Base-by-base conservation (phyloP, 2,329 filamentous ascomycete species). In the Alternaria incomplexa region DNA sequence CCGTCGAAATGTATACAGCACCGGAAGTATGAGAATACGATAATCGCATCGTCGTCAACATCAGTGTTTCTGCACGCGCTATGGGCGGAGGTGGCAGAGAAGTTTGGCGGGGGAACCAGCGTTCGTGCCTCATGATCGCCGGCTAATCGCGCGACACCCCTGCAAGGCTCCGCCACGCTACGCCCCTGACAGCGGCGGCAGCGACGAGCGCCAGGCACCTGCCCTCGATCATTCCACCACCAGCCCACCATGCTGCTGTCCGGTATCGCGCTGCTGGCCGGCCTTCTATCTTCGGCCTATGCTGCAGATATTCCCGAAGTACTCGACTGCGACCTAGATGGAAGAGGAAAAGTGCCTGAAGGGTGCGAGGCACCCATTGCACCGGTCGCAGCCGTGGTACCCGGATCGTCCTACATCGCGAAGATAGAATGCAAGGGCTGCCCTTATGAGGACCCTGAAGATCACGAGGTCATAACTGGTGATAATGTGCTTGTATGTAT, bases 351-450 rank as follows among this genome's bases (percentile, higher is more conserved):
- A 44, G 56, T 22, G 56, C 60, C 48, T 25, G 55, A 70, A 20
- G 61, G 66, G 22, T 78, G 77, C 58, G 52, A 64, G 22, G 60
- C 68, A 12, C 74, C 73, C 28, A 62, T 77, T 20, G 64, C 71
- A 36, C 43, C 67, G 25, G 66, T 77, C 23, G 70, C 75, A 7
- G 65, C 68, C 15, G 59, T 77, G 20, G 59, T 61, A 44, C 67
- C 71, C 28, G 73, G 65, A 55, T 59, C 62, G n/a, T 73, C 68
- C 53, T 78, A 77, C 65, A 63, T 74, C n/a, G 69, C 74, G 9
- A 77, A 71, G 55, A 63, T 79, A 11, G 67, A 72, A 52, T 79
- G 77, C 65, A 65, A 69, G 25, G 68, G 74, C 62, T 79, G 77
- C 45, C 65, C 69, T 4, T 69, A 69, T 48, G 46, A 61, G 17